Conservation (phyloP, 1,284 basidiomycete genomes). For the Fomitopsis pinicola region DNA sequence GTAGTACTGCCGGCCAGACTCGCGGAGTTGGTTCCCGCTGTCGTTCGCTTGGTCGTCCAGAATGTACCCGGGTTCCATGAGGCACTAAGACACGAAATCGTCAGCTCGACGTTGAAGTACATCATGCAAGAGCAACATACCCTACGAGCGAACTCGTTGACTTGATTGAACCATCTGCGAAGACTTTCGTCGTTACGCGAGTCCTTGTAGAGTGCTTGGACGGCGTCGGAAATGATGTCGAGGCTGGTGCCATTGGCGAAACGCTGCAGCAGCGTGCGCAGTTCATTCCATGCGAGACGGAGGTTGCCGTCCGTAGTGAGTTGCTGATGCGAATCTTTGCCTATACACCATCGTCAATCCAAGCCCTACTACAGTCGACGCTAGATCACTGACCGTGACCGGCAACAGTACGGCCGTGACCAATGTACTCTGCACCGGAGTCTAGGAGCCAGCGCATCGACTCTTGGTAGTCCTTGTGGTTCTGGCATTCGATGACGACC, state of each 20-base stretch:
- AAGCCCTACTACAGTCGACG: neutral
- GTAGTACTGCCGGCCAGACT: conserved; percentile 74
- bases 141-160: conserved; percentile 60
- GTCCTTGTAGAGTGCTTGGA: conserved; percentile 75
- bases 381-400: conserved; percentile 21
- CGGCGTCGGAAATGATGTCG: conserved; percentile 67
- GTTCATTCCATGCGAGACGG: conserved; percentile 53
- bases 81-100: conserved; percentile 34
- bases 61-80: conserved; percentile 88
- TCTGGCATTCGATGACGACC: conserved; percentile 90
- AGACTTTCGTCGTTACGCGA: conserved; percentile 75
- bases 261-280: conserved; percentile 86
- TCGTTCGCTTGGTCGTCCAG: conserved; percentile 73
- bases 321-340: conserved; percentile 31
- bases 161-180: conserved; percentile 68
- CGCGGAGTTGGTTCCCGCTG: conserved; percentile 57
- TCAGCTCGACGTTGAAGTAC: neutral
- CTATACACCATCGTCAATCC: conserved; percentile 2
- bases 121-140: neutral
- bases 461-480: conserved; percentile 86
- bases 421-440: conserved; percentile 70
- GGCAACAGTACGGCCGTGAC: conserved; percentile 50
- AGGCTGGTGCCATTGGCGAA: conserved; percentile 79
- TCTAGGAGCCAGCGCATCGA: conserved; percentile 76
- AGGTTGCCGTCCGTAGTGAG: conserved; percentile 48